Evolutionary conservation across 345 rosid genomes (phyloP).

Genomic region (Noccaea bulbosa): DNA sequence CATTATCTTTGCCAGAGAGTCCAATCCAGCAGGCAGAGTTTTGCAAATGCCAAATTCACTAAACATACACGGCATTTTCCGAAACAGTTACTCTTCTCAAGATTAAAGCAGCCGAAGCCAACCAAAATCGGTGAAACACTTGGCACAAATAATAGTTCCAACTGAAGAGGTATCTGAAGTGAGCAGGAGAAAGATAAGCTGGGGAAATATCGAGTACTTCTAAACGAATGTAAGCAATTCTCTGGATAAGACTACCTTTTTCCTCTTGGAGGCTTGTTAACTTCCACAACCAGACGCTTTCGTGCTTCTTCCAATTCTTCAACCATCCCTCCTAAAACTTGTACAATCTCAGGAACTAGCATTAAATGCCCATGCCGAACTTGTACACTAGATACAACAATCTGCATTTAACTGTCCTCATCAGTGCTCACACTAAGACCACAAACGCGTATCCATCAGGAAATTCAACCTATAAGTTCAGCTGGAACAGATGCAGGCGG

Average conservation of each 20-base stretch:
- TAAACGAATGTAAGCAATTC: constrained; percentile 2
- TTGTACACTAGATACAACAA: constrained; percentile 75
- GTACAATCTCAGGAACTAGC: constrained; percentile 86
- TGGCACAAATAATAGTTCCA: too few relatives aligned
- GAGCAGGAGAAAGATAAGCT: neutral
- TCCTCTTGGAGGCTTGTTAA: constrained; percentile 94
- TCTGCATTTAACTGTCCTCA: constrained; percentile 47
- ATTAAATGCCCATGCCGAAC: constrained; percentile 77
- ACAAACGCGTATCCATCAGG: neutral
- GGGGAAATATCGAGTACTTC: constrained; percentile 12
- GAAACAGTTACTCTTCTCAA: constrained; percentile 7
- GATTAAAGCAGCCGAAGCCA: neutral
- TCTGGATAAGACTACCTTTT: constrained; percentile 61
- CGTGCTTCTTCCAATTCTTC: constrained; percentile 78
- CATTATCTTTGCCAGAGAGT: constrained; percentile 18
- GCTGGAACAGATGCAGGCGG: neutral
- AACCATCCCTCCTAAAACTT: constrained; percentile 84
- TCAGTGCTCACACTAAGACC: constrained; percentile 16
- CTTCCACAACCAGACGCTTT: constrained; percentile 72
- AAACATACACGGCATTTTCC: neutral
- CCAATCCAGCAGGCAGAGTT: constrained; percentile 1
- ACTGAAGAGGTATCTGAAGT: too few relatives aligned
- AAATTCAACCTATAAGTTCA: neutral
- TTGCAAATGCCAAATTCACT: constrained; percentile 14
- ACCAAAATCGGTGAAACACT: constrained; percentile 4